Percentiles rank a stretch among this genome's conserved stretches.
phyloP scores from a whole-genome alignment of 768 basidiomycete species.

The Filobasidium floriforme region DNA sequence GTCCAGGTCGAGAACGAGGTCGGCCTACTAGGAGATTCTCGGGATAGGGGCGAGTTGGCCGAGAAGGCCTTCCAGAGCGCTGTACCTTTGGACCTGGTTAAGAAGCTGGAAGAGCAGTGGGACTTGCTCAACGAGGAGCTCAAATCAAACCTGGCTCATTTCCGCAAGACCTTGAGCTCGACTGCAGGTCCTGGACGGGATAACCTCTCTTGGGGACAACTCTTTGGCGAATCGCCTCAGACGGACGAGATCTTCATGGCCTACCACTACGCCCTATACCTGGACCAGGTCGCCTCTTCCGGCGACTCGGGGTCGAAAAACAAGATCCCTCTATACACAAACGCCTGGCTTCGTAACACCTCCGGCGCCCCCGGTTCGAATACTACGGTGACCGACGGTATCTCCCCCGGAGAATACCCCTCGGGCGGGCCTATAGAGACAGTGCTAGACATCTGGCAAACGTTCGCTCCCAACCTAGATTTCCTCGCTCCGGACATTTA shows the following conservation, averaged over 20 bases:
- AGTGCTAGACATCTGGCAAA: slow-evolving; percentile 21
- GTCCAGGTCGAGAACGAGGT: slow-evolving; percentile 24
- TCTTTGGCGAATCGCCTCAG: slow-evolving; percentile 14
- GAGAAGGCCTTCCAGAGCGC: slow-evolving; percentile 6
- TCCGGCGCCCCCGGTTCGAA: background rate
- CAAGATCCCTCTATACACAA: slow-evolving; percentile 19
- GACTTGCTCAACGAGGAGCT: background rate
- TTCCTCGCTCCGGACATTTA: slow-evolving; percentile 24
- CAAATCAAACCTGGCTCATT: background rate
- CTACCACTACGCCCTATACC: slow-evolving; percentile 19
- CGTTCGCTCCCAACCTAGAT: slow-evolving; percentile 17
- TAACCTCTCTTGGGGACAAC: slow-evolving; percentile 1
- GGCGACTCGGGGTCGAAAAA: slow-evolving; percentile 19
- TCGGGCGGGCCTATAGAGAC: slow-evolving; percentile 20
- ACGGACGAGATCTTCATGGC: slow-evolving; percentile 26
- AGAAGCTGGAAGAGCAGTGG: background rate
- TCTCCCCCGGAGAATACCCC: slow-evolving; percentile 17
- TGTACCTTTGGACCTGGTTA: slow-evolving; percentile 9
- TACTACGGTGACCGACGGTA: slow-evolving; percentile 10
- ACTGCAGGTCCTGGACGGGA: background rate
- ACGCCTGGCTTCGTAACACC: slow-evolving; percentile 20
- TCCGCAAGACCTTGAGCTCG: background rate
- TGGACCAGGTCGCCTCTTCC: slow-evolving; percentile 12
- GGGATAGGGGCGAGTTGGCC: slow-evolving; percentile 11
- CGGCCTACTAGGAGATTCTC: slow-evolving; percentile 14